Evolutionary conservation across 148 eudicot species (phyloP).

Genomic region (Tetragonia tetragonoides): DNA sequence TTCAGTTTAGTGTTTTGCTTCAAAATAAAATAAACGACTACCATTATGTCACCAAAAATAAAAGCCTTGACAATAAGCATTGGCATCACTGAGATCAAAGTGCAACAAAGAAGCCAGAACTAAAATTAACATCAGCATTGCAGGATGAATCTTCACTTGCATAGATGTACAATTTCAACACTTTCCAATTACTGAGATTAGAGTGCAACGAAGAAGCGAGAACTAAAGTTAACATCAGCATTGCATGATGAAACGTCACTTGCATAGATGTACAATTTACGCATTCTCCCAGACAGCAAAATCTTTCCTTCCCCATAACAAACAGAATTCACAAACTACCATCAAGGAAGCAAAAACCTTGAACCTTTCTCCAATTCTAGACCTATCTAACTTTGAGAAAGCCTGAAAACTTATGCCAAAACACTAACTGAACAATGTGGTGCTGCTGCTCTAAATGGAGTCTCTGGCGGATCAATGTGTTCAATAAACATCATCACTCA

Average conservation of each 20-base stretch:
- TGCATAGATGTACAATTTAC: not conserved
- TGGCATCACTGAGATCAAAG: not conserved
- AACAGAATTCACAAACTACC: not conserved
- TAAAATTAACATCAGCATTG: not conserved
- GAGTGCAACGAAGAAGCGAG: too few species aligned
- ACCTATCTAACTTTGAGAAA: constrained; percentile 1
- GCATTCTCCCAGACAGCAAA: not conserved
- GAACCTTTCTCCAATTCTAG: not conserved
- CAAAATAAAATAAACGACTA: not conserved
- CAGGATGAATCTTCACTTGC: not conserved
- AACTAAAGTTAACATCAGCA: not conserved
- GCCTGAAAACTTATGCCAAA: not conserved
- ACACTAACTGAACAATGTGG: not conserved
- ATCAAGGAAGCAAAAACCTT: not conserved
- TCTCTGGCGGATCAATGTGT: not conserved
- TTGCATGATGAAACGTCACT: not conserved
- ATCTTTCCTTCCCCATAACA: not conserved
- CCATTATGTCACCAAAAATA: not conserved
- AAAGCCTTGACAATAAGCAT: not conserved
- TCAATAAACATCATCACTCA: constrained; percentile 9
- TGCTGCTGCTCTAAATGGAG: not conserved
- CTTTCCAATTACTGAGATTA: too few species aligned
- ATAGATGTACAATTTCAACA: not conserved
- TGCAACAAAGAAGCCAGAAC: not conserved
- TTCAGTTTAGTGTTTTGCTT: too few species aligned